These are phyloP conservation scores for Calocera viscosa DNA, from an alignment of 768 basidiomycete species.

Conservation along the genomic window DNA sequence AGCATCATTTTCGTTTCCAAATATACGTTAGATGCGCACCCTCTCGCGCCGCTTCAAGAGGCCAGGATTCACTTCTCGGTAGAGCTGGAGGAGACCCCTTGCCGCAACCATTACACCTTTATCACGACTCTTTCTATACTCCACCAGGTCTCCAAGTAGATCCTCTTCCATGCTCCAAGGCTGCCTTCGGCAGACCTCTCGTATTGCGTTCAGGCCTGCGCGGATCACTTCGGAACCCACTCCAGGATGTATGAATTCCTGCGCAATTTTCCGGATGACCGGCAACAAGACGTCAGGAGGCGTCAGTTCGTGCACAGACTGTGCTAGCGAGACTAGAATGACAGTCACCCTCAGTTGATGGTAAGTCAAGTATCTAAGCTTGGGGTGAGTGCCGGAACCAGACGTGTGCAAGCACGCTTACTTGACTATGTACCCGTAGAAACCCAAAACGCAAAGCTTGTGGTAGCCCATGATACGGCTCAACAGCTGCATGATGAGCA, in stretches of 20 bases:
- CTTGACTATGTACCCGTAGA: slow-evolving; percentile 86
- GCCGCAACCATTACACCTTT: slow-evolving; percentile 86
- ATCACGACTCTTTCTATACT: slow-evolving; percentile 90
- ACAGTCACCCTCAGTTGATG: slow-evolving; percentile 85
- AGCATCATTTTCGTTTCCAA: slow-evolving; percentile 14
- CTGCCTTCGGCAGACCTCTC: slow-evolving; percentile 87
- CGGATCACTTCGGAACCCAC: slow-evolving; percentile 91
- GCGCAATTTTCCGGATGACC: slow-evolving; percentile 78
- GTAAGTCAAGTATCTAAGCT: slow-evolving; percentile 68
- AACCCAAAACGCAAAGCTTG: slow-evolving; percentile 83
- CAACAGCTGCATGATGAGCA: slow-evolving; percentile 91
- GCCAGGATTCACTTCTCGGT: slow-evolving; percentile 89
- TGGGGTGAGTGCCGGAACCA: not conserved
- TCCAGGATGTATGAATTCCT: slow-evolving; percentile 95
- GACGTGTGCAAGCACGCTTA: slow-evolving; percentile 14
- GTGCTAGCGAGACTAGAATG: slow-evolving; percentile 86
- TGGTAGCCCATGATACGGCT: slow-evolving; percentile 87
- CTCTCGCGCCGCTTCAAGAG: slow-evolving; percentile 82
- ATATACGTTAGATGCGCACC: slow-evolving; percentile 33
- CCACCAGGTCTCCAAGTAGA: slow-evolving; percentile 78
- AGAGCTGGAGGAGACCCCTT: slow-evolving; percentile 74
- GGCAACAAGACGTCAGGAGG: slow-evolving; percentile 87
- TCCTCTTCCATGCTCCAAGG: slow-evolving; percentile 98
- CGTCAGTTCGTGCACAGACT: slow-evolving; percentile 88
- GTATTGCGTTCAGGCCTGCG: slow-evolving; percentile 89